Percentiles rank a stretch among this genome's conserved stretches.
Conservation (phyloP, 1,284 basidiomycete species). For the Singerocomus rubriflavus region DNA sequence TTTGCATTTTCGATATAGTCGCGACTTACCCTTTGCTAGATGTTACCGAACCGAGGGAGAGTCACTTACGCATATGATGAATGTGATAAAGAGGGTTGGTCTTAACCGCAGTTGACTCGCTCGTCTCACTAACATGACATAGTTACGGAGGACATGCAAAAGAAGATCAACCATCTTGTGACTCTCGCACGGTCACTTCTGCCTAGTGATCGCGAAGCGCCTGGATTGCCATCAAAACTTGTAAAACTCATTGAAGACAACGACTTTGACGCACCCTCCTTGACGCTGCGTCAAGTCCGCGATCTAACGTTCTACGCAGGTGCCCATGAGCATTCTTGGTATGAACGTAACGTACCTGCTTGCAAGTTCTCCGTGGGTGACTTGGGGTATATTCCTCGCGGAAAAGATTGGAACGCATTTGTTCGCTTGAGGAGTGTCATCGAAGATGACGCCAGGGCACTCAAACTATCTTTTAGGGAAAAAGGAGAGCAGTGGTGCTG, state of each 20-base stretch:
- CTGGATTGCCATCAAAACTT: conserved; percentile 30
- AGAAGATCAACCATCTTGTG: conserved; percentile 38
- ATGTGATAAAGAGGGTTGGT: conserved; percentile 23
- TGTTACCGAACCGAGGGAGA: conserved; percentile 36
- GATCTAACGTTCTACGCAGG: conserved; percentile 36
- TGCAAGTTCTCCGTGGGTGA: conserved; percentile 45
- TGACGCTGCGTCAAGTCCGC: conserved; percentile 41
- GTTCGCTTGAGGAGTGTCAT: conserved; percentile 42
- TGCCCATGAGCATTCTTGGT: conserved; percentile 43
- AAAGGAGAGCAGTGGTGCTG: conserved; percentile 37
- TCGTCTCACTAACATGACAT: conserved; percentile 6
- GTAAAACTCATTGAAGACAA: conserved; percentile 35
- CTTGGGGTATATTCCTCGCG: conserved; percentile 42
- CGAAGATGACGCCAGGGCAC: conserved; percentile 22
- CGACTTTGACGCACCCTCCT: conserved; percentile 28
- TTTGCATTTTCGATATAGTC: background rate
- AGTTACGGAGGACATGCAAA: conserved; percentile 32
- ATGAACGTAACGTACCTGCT: conserved; percentile 37
- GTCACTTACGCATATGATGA: conserved; percentile 17
- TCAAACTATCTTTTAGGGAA: conserved; percentile 21
- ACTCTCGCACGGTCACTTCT: conserved; percentile 40
- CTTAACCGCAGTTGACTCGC: background rate
- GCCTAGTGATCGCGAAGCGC: conserved; percentile 32
- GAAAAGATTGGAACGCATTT: conserved; percentile 38
- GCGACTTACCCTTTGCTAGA: conserved; percentile 23